These are phyloP conservation scores for Tagetes patula DNA, from an alignment of 129 eudicot genomes.

Conservation along the genomic window DNA sequence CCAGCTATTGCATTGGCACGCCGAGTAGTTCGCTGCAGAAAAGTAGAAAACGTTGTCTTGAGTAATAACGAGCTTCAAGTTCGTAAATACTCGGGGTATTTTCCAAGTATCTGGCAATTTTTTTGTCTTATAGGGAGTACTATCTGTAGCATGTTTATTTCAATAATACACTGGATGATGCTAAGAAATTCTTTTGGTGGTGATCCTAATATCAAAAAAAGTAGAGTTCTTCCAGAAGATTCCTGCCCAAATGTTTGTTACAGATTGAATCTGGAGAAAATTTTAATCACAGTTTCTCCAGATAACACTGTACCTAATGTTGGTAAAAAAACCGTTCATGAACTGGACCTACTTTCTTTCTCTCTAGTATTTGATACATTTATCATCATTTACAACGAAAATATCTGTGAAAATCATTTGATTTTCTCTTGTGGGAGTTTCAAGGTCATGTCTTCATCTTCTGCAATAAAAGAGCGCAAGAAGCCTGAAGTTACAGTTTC, in stretches of 20 bases:
- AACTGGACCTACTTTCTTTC: slow-evolving; percentile 46
- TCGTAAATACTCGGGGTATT: slow-evolving; percentile 28
- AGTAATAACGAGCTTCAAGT: slow-evolving; percentile 21
- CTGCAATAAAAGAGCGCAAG: slow-evolving; percentile 35
- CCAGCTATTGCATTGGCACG: slow-evolving; percentile 71
- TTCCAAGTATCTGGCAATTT: slow-evolving; percentile 36
- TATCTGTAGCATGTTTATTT: slow-evolving; percentile 35
- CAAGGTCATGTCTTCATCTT: slow-evolving; percentile 46
- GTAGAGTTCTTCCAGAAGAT: slow-evolving; percentile 23
- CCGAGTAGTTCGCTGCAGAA: slow-evolving; percentile 54
- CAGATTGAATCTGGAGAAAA: slow-evolving; percentile 46
- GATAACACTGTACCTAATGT: slow-evolving; percentile 32
- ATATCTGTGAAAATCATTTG: slow-evolving; percentile 44
- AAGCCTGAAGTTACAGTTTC: slow-evolving; percentile 36
- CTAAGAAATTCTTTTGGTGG: slow-evolving; percentile 21
- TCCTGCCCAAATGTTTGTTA: slow-evolving; percentile 36
- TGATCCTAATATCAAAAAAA: slow-evolving; percentile 21
- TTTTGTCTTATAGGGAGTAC: slow-evolving; percentile 40
- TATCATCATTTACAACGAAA: slow-evolving; percentile 39
- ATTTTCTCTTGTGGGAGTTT: slow-evolving; percentile 60
- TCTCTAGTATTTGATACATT: slow-evolving; percentile 43
- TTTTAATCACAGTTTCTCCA: slow-evolving; percentile 49
- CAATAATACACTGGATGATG: slow-evolving; percentile 25
- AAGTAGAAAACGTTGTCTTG: slow-evolving; percentile 27
- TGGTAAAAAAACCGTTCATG: slow-evolving; percentile 28